Conservation (phyloP, 2,329 filamentous ascomycete species). For the Cercospora sojina region DNA sequence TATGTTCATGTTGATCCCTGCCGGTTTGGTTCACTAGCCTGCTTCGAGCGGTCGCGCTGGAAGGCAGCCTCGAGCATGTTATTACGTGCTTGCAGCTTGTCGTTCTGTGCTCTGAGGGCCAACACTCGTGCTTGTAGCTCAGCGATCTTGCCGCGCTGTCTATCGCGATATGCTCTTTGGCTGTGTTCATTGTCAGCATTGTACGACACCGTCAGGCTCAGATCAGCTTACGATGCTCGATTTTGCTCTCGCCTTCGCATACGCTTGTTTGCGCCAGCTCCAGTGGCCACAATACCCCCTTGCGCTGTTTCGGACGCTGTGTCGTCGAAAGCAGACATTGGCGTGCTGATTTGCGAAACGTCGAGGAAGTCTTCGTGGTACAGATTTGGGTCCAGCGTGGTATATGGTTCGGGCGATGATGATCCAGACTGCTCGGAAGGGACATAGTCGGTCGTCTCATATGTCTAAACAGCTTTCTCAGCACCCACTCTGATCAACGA, state of each 20-base stretch:
- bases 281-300: background rate
- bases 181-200: background rate
- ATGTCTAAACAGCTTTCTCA: background rate
- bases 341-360: conserved; percentile 12
- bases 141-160: conserved; percentile 17
- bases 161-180: conserved; percentile 15
- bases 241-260: background rate
- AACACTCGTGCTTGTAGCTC: conserved; percentile 13
- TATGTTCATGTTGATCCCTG: background rate
- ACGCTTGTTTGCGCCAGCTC: background rate
- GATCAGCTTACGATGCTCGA: background rate
- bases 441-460: background rate
- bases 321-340: background rate
- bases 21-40: background rate
- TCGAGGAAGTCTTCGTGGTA: conserved; percentile 12
- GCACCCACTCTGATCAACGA: background rate
- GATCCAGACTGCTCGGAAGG: background rate
- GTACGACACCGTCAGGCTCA: background rate
- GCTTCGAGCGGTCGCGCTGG: background rate
- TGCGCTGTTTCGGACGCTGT: background rate
- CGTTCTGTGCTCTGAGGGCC: conserved; percentile 10
- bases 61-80: conserved; percentile 12
- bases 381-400: background rate
- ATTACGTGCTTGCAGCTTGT: conserved; percentile 13
- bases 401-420: background rate